Evolutionary conservation across 139 green algal species (phyloP), one percentile per base, ranked within the genome.

Genomic region (Haematococcus lacustris): DNA sequence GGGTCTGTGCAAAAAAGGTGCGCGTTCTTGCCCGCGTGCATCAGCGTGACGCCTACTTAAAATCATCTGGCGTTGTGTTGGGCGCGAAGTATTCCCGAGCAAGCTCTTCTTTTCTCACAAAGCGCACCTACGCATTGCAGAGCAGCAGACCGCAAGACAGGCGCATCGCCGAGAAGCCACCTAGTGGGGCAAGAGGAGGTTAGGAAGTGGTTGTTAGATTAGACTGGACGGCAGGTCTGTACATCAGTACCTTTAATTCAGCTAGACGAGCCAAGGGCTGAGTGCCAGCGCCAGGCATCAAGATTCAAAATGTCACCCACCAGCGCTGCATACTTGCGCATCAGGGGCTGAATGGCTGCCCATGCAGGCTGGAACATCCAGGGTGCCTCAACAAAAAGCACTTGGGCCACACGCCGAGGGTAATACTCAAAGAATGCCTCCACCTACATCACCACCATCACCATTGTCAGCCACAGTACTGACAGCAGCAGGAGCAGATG

Each of bases 351-450:
- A 47, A 98, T 86, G 38, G 95, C 74, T 34, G 87, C 82, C 91
- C 92, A 98, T 5, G 87, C 84, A 2, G 89, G 88, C 68, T 88
- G 84, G 78, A 98, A 98, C 39, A 95, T 85, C 87, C 89, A 96
- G 25, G 94, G 94, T 1, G 94, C 88, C 23, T 98, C 94, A 38
- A 98, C 88, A 59, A 98, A 80, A 61, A 98, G 80, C 61, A 97
- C 93, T 38, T 98, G 90, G 0, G 85, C 85, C 43, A 98, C 77
- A 0, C 82, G 78, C 3, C 93, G 92, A 2, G 94, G 94, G 77
- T 98, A 98, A 75, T 94, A 96, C 38, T 91, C 85, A 75, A 98
- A 97, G 78, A 98, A 98, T 0, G 93, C 85, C 50, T 97, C 90
- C 28, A 94, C 68, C 85, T 90, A 78, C 41, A 63, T 1, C 41